These are phyloP conservation scores for Toxoplasma gondii DNA, from an alignment of 169 alveolate species.

Conservation along the genomic window DNA sequence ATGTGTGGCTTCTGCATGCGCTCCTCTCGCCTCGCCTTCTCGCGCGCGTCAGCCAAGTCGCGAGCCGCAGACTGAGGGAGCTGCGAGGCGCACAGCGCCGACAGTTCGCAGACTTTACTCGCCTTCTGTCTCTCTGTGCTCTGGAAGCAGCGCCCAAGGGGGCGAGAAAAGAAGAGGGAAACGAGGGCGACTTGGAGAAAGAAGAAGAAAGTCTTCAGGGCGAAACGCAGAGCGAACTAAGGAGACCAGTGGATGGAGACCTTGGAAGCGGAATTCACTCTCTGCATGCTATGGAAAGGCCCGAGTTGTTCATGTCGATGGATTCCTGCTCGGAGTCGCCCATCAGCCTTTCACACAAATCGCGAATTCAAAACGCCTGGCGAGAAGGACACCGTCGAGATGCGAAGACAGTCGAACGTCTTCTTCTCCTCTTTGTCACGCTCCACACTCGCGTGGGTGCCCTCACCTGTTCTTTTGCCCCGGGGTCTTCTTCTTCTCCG, in stretches of 20 bases:
- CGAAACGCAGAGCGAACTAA: too few relatives aligned
- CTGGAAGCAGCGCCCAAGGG: not conserved
- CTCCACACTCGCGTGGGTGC: not conserved
- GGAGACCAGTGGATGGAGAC: too few relatives aligned
- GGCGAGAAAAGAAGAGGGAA: too few relatives aligned
- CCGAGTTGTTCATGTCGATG: not conserved
- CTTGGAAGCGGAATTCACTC: too few relatives aligned
- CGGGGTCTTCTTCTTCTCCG: not conserved
- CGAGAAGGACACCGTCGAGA: not conserved
- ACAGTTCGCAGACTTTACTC: not conserved
- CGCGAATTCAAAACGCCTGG: not conserved
- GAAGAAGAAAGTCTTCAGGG: too few relatives aligned
- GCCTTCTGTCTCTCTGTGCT: not conserved
- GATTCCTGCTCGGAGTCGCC: not conserved
- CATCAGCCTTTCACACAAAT: not conserved
- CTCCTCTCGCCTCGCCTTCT: not conserved
- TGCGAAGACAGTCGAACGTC: not conserved
- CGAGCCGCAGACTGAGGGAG: not conserved
- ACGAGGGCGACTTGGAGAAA: too few relatives aligned
- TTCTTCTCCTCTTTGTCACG: not conserved
- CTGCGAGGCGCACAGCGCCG: not conserved
- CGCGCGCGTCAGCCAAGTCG: not conserved
- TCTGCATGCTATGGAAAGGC: too few relatives aligned
- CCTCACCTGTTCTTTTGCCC: not conserved
- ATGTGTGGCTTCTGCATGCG: not conserved